phyloP scores from a whole-genome alignment of 1,139 yeast genomes.

The Taphrina pruni region DNA sequence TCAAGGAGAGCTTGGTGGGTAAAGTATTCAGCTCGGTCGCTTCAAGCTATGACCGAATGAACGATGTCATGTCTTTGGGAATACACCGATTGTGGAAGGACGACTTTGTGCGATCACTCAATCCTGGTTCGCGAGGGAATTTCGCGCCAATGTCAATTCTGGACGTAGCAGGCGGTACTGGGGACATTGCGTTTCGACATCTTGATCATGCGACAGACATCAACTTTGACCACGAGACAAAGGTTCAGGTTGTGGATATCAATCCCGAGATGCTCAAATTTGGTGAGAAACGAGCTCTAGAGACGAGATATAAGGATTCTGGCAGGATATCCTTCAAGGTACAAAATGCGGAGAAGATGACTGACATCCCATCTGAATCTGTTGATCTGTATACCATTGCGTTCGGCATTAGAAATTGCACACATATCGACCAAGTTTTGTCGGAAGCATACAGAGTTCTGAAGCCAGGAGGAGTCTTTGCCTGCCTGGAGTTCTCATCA shows the following conservation, averaged over 20 bases:
- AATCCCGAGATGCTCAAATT: slow-evolving; percentile 94
- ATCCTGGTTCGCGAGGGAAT: slow-evolving; percentile 71
- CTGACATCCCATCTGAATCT: slow-evolving; percentile 79
- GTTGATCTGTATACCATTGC: slow-evolving; percentile 96
- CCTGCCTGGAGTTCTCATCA: slow-evolving; percentile 92
- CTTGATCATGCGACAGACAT: slow-evolving; percentile 85
- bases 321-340: slow-evolving; percentile 77
- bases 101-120: slow-evolving; percentile 83
- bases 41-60: slow-evolving; percentile 91
- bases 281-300: slow-evolving; percentile 74
- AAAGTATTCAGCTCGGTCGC: slow-evolving; percentile 95
- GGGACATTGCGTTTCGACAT: slow-evolving; percentile 95
- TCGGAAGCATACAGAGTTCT: slow-evolving; percentile 91
- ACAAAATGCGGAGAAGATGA: slow-evolving; percentile 91
- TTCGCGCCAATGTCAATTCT: slow-evolving; percentile 70
- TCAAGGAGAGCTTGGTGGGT: slow-evolving; percentile 85
- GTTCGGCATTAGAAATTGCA: slow-evolving; percentile 95
- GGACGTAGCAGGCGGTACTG: slow-evolving; percentile 99
- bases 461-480: slow-evolving; percentile 98
- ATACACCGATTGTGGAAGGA: slow-evolving; percentile 94
- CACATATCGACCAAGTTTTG: slow-evolving; percentile 90
- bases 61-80: slow-evolving; percentile 97
- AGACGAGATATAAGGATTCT: slow-evolving; percentile 50
- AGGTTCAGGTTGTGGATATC: slow-evolving; percentile 92
- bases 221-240: slow-evolving; percentile 74